These are phyloP conservation scores for Afroboletus lepidellus DNA, from an alignment of 1,284 basidiomycete genomes.

Conservation along the genomic window DNA sequence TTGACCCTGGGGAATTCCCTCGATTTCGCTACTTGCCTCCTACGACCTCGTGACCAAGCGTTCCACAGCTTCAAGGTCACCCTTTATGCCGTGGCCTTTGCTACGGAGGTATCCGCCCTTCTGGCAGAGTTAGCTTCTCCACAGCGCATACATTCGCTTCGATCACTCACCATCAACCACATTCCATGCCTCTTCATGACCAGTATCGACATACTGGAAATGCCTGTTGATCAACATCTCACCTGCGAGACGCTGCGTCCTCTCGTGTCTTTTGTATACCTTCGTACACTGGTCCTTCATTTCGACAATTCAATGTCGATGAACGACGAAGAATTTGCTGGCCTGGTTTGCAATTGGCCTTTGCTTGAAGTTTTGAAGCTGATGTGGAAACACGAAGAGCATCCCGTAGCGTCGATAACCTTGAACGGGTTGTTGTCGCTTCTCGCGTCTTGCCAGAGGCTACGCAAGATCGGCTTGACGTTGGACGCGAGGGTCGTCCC, in stretches of 20 bases:
- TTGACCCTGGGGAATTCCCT: not conserved
- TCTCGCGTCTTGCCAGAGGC: not conserved
- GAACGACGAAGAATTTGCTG: not conserved
- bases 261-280: constrained; percentile 2
- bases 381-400: not conserved
- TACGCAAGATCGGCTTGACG: not conserved
- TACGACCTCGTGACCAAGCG: constrained; percentile 3
- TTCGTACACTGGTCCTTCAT: constrained; percentile 1
- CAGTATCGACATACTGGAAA: not conserved
- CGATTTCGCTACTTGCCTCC: not conserved
- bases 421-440: not conserved
- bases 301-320: not conserved
- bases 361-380: not conserved
- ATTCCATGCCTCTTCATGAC: not conserved
- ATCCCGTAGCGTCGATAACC: not conserved
- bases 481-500: not conserved
- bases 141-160: constrained; percentile 5
- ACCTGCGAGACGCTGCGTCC: not conserved
- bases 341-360: not conserved
- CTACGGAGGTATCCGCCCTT: constrained; percentile 1
- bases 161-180: not conserved
- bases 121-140: constrained; percentile 1
- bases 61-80: constrained; percentile 2
- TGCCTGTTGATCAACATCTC: not conserved
- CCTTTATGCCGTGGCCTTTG: not conserved